Percentiles rank a stretch among this genome's conserved stretches.
Evolutionary conservation across 1,284 basidiomycete genomes (phyloP).

Genomic region (Peniophora sp.): DNA sequence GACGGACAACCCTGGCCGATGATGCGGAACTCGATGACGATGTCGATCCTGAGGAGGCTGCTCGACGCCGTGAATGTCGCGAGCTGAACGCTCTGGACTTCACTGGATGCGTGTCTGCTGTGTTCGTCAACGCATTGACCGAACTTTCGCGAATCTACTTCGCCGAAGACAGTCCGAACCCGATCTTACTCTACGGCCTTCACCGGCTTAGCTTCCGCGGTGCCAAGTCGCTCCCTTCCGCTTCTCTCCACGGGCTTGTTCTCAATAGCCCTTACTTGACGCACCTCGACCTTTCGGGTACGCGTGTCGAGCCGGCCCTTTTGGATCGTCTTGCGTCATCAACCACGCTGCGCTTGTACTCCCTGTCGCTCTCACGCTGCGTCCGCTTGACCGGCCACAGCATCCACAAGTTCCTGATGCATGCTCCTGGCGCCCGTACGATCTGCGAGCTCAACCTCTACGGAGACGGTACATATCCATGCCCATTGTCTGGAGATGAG

Average conservation of each 20-base stretch:
- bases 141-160: conserved; percentile 78
- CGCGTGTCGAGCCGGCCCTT: conserved; percentile 74
- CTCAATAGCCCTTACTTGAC: conserved; percentile 83
- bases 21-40: conserved; percentile 34
- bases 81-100: conserved; percentile 87
- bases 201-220: conserved; percentile 82
- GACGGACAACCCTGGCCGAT: conserved; percentile 39
- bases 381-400: conserved; percentile 75
- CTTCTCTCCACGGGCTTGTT: conserved; percentile 73
- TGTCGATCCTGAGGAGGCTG: conserved; percentile 61
- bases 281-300: conserved; percentile 85
- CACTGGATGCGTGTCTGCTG: conserved; percentile 88
- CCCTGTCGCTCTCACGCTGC: conserved; percentile 86
- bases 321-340: conserved; percentile 63
- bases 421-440: conserved; percentile 55
- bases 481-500: conserved; percentile 68
- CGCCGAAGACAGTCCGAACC: conserved; percentile 30
- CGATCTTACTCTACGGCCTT: conserved; percentile 66
- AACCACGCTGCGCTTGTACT: conserved; percentile 58
- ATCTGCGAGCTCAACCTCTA: conserved; percentile 84
- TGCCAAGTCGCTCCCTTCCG: conserved; percentile 68
- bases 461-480: conserved; percentile 81
- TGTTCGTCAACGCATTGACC: conserved; percentile 77
- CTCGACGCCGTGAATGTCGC: conserved; percentile 68
- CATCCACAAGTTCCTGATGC: conserved; percentile 69